Conservation (phyloP, 1,284 basidiomycete species). For the Rugosomyces carneus region DNA sequence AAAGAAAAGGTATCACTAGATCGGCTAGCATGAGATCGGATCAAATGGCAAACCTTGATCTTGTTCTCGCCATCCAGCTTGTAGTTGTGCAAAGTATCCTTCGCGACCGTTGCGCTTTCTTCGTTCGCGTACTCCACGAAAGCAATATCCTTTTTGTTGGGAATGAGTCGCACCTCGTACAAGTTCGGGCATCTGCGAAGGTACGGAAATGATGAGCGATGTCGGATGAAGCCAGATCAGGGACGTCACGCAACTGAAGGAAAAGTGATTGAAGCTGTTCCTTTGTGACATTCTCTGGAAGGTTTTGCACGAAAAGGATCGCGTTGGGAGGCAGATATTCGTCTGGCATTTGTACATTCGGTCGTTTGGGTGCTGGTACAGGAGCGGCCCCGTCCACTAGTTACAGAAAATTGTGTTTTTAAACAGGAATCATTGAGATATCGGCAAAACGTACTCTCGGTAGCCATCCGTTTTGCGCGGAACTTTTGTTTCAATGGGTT, state of each 20-base stretch:
- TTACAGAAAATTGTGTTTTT: slow-evolving; percentile 4
- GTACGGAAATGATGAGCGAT: background rate
- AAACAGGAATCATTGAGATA: slow-evolving; percentile 4
- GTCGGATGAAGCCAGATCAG: background rate
- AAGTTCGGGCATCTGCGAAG: slow-evolving; percentile 77
- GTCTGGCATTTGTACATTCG: slow-evolving; percentile 94
- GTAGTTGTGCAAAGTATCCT: slow-evolving; percentile 94
- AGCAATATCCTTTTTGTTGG: slow-evolving; percentile 92
- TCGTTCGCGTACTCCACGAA: slow-evolving; percentile 96
- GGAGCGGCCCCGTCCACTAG: slow-evolving; percentile 67
- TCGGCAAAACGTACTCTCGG: slow-evolving; percentile 49
- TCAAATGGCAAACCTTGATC: slow-evolving; percentile 67
- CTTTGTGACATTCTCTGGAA: slow-evolving; percentile 87
- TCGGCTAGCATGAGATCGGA: background rate
- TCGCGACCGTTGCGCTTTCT: slow-evolving; percentile 80
- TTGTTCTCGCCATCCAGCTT: slow-evolving; percentile 94
- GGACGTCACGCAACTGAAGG: slow-evolving; percentile 58
- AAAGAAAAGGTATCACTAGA: background rate
- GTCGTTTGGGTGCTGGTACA: slow-evolving; percentile 62
- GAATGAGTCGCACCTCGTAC: slow-evolving; percentile 93
- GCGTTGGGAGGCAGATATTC: slow-evolving; percentile 99
- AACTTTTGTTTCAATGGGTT: slow-evolving; percentile 86
- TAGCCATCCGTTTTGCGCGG: slow-evolving; percentile 71
- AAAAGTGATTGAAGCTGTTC: slow-evolving; percentile 86
- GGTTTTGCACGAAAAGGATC: slow-evolving; percentile 96